phyloP scores from a whole-genome alignment of 805 yeast genomes.

The Suhomyces sp. region DNA sequence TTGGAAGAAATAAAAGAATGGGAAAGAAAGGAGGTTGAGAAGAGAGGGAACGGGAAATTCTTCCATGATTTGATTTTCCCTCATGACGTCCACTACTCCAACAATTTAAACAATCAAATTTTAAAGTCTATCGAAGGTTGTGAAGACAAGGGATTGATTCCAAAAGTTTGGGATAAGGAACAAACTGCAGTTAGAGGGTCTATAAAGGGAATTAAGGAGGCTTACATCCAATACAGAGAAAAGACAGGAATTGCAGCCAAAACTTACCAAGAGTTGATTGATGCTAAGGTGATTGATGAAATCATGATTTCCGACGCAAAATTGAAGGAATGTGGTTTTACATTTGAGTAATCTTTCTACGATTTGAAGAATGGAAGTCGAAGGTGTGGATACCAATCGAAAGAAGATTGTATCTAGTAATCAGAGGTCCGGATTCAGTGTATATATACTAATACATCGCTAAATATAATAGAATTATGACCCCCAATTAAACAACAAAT shows the following conservation, averaged over 20 bases:
- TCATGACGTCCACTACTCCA: conserved; percentile 59
- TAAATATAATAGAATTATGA: conserved; percentile 2
- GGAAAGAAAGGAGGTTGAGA: conserved; percentile 28
- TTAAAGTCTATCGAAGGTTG: conserved; percentile 10
- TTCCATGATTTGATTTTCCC: conserved; percentile 51
- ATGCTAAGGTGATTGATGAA: conserved; percentile 17
- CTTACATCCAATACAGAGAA: conserved; percentile 39
- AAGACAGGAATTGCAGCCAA: conserved; percentile 38
- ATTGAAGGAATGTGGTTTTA: conserved; percentile 15
- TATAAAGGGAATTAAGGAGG: conserved; percentile 45
- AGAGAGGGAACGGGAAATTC: conserved; percentile 21
- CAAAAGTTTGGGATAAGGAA: conserved; percentile 52
- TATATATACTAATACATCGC: no score
- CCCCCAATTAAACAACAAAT: no score
- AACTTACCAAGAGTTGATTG: conserved; percentile 39
- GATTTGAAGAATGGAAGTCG: no score
- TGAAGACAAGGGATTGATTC: conserved; percentile 40
- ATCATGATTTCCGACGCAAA: conserved; percentile 17
- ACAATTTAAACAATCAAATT: conserved; percentile 30
- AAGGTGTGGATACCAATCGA: no score
- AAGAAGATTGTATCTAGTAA: no score
- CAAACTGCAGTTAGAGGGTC: conserved; percentile 44
- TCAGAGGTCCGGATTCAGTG: no score
- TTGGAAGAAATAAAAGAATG: conserved; percentile 31
- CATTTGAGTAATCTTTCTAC: no score